Evolutionary conservation across 1,284 basidiomycete species (phyloP).

Genomic region (Boletus smithii): DNA sequence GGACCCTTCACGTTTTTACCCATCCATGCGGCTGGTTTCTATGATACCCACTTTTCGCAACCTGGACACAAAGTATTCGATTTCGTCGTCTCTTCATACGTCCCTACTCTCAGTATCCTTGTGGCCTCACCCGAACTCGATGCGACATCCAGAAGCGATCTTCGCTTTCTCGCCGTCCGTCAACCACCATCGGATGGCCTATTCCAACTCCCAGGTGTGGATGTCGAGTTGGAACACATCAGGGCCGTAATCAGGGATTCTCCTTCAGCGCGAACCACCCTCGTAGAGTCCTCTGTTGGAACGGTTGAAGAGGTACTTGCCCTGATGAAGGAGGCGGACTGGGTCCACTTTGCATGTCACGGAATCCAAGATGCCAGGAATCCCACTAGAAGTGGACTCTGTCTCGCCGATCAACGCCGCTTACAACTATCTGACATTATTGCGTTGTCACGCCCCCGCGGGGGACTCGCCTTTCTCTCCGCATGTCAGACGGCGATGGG

Average conservation of each 20-base stretch:
- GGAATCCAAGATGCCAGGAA: slow-evolving; percentile 7
- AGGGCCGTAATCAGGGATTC: background rate
- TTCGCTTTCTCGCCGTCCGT: slow-evolving; percentile 7
- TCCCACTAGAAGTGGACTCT: slow-evolving; percentile 9
- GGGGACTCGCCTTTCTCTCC: slow-evolving; percentile 13
- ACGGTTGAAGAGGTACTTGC: slow-evolving; percentile 12
- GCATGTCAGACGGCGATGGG: slow-evolving; percentile 16
- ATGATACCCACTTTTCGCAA: background rate
- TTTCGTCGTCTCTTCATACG: slow-evolving; percentile 11
- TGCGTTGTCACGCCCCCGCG: slow-evolving; percentile 7
- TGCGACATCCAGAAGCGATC: background rate
- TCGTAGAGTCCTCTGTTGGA: slow-evolving; percentile 9
- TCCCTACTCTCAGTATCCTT: slow-evolving; percentile 10
- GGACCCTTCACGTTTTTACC: slow-evolving; percentile 14
- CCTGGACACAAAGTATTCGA: slow-evolving; percentile 7
- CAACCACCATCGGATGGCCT: slow-evolving; percentile 14
- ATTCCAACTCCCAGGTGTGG: slow-evolving; percentile 5
- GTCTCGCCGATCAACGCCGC: slow-evolving; percentile 5
- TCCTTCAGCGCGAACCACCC: background rate
- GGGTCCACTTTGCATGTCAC: slow-evolving; percentile 15
- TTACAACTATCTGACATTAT: slow-evolving; percentile 13
- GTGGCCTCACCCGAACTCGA: background rate
- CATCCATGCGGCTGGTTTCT: slow-evolving; percentile 11
- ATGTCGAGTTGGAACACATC: slow-evolving; percentile 7
- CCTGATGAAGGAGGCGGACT: slow-evolving; percentile 6